These are phyloP conservation scores for Diaporthe sp. DNA, from an alignment of 2,329 filamentous ascomycete genomes.

Conservation along the genomic window DNA sequence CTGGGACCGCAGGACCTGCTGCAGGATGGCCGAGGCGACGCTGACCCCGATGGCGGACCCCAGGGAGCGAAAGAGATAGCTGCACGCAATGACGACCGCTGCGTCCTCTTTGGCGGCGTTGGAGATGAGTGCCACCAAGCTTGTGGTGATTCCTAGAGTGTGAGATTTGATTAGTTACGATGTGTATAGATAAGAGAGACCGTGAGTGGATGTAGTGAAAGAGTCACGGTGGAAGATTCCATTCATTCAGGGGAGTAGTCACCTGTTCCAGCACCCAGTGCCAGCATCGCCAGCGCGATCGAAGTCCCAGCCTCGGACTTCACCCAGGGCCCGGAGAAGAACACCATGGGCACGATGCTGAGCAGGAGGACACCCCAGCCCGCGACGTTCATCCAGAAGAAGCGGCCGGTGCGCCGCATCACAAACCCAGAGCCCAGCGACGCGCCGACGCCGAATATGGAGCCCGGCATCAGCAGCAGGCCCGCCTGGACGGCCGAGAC, in stretches of 20 bases:
- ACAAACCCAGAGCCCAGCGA: constrained; percentile 75
- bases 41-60: constrained; percentile 83
- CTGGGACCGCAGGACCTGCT: constrained; percentile 73
- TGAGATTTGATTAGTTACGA: constrained; percentile 59
- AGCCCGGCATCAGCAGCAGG: constrained; percentile 75
- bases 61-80: constrained; percentile 83
- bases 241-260: constrained; percentile 38
- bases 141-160: constrained; percentile 76
- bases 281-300: constrained; percentile 67
- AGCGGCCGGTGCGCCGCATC: constrained; percentile 79
- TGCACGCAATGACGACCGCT: constrained; percentile 82
- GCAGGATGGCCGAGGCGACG: constrained; percentile 78
- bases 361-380: constrained; percentile 67
- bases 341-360: constrained; percentile 67
- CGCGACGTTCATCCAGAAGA: constrained; percentile 76
- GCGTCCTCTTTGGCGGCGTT: constrained; percentile 77
- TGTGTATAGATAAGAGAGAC: background rate
- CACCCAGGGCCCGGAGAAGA: constrained; percentile 68
- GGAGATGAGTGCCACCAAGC: constrained; percentile 79
- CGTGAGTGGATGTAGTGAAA: no score
- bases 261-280: constrained; percentile 55
- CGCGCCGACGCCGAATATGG: constrained; percentile 71
- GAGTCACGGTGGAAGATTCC: background rate
- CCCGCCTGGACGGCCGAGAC: constrained; percentile 75
- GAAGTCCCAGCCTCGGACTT: constrained; percentile 67